Evolutionary conservation across 352 stramenopile species (phyloP), one percentile per base, ranked within the genome.

Genomic region (Globisporangium perplexum): DNA sequence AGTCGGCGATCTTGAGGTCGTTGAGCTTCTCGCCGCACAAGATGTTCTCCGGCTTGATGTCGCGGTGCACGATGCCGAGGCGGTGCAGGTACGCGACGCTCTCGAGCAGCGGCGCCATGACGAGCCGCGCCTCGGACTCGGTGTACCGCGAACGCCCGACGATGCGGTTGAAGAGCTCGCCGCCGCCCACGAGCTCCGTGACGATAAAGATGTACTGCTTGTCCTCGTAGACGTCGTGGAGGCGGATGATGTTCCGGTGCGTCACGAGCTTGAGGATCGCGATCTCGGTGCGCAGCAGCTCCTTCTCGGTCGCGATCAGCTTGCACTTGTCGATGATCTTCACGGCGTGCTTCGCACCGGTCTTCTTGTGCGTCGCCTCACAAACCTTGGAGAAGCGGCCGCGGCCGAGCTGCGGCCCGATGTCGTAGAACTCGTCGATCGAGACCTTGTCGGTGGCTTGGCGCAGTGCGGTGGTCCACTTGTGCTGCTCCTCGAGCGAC

Each of bases 101-200:
- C 61, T 97, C 88, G 18, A 96, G 74, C 30, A 97, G 64, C 20
- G 88, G 90, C 30, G 74, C 62, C 69, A 98, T 94, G 26, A 97
- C 80, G 11, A 79, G 72, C 7, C 85, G 82, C 7, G 91, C 90
- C 52, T 98, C 86, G 3, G 80, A 69, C 66, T 98, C 91, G 2
- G 84, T 95, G 57, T 96, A 96, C 44, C 83, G 61, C 26, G 77
- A 76, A 4, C 83, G 70, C 1, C 87, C 82, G 0, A 98, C 91
- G 59, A 99, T 99, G 4, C 89, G 81, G 70, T 98, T 96, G 71
- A 98, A 99, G 7, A 99, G 66, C 62, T 99, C 96, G 17, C 96
- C 96, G n/a, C 96, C 96, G 8, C 74, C 72, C 2, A 98, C 77
- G 0, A 99, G 77, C 68, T 99, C 97, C 67, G 98, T 98, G 28